Conservation (phyloP, 2,329 filamentous ascomycete species). For the Neofusicoccum umdonicola region DNA sequence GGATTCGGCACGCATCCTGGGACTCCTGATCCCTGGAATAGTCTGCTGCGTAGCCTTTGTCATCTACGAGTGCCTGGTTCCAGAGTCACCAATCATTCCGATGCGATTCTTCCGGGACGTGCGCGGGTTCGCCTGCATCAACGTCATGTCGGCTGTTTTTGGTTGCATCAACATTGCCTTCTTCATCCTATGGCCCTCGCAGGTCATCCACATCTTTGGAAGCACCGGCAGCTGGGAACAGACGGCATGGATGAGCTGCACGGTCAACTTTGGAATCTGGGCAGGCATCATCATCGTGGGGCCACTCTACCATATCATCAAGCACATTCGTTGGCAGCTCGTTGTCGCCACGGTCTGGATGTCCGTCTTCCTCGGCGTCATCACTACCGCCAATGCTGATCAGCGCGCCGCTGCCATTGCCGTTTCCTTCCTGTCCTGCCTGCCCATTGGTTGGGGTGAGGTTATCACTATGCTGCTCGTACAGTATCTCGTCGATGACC, state of each 20-base stretch:
- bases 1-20: constrained; percentile 22
- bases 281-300: constrained; percentile 28
- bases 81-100: constrained; percentile 26
- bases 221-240: constrained; percentile 24
- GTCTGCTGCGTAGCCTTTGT: constrained; percentile 23
- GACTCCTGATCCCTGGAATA: constrained; percentile 27
- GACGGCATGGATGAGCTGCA: constrained; percentile 28
- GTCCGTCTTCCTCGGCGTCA: constrained; percentile 21
- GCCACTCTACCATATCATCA: constrained; percentile 26
- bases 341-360: constrained; percentile 22
- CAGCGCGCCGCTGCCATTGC: constrained; percentile 15
- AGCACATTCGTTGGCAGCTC: constrained; percentile 22
- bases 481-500: constrained; percentile 21
- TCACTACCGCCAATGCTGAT: constrained; percentile 23
- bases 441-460: constrained; percentile 23
- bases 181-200: constrained; percentile 31
- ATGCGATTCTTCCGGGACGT: constrained; percentile 33
- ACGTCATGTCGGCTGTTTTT: constrained; percentile 27
- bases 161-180: constrained; percentile 29
- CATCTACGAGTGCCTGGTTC: constrained; percentile 27
- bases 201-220: constrained; percentile 20
- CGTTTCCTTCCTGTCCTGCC: constrained; percentile 20
- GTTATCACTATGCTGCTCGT: constrained; percentile 21
- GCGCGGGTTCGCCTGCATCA: constrained; percentile 29
- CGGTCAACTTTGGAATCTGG: constrained; percentile 31